Evolutionary conservation across 805 yeast species (phyloP).

Genomic region (Barnettozyma wickerhamii): DNA sequence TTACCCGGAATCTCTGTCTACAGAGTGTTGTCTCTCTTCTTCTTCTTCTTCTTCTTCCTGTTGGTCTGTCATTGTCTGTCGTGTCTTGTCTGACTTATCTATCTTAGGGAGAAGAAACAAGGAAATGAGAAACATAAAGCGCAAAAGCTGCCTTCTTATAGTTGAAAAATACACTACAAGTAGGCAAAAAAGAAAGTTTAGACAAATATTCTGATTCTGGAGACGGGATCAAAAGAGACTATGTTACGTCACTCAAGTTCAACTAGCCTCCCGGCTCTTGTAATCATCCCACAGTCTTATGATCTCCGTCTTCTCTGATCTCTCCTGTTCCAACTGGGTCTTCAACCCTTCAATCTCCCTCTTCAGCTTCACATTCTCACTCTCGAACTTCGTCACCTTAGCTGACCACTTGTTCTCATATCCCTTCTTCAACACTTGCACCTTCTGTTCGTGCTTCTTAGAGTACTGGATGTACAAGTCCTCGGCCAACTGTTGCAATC

Average conservation of each 20-base stretch:
- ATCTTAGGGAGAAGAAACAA: too few species aligned
- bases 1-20: too few species aligned
- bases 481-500: slow-evolving; percentile 59
- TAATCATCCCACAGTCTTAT: slow-evolving; percentile 44
- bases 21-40: too few species aligned
- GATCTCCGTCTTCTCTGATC: slow-evolving; percentile 53
- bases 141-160: too few species aligned
- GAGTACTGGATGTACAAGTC: slow-evolving; percentile 71
- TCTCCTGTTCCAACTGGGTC: slow-evolving; percentile 44
- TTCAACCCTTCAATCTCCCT: slow-evolving; percentile 52
- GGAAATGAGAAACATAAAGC: too few species aligned
- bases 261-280: slow-evolving; percentile 9
- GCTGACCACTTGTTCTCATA: slow-evolving; percentile 50
- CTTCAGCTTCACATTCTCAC: slow-evolving; percentile 41
- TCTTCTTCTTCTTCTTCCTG: too few species aligned
- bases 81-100: too few species aligned
- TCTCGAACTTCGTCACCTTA: slow-evolving; percentile 37
- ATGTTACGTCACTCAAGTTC: not conserved
- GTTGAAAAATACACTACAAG: too few species aligned
- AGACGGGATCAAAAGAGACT: too few species aligned
- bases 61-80: too few species aligned
- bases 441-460: slow-evolving; percentile 72
- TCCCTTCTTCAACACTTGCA: slow-evolving; percentile 53
- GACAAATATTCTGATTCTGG: too few species aligned
- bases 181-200: too few species aligned